Evolutionary conservation across 2,329 filamentous ascomycete genomes (phyloP).

Genomic region (Cucurbitaria berberidis): DNA sequence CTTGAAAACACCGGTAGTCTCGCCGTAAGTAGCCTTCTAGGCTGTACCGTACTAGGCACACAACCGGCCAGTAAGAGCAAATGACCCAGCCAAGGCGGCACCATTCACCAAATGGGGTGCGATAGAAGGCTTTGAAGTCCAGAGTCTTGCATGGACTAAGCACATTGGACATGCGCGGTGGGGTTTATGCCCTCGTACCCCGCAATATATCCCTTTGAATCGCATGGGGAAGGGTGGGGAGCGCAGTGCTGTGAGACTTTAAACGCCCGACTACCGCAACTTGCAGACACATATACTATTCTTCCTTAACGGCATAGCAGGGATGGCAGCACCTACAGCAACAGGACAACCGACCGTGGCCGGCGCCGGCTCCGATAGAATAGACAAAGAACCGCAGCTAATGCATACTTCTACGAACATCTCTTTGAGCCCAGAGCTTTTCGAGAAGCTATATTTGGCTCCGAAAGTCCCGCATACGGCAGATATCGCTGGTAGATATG

Average conservation of each 20-base stretch:
- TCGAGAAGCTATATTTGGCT: constrained; percentile 37
- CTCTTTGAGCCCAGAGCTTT: constrained; percentile 35
- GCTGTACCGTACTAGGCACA: not conserved
- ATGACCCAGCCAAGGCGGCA: not conserved
- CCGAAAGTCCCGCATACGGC: constrained; percentile 33
- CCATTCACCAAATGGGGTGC: not conserved
- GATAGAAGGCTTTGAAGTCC: not conserved
- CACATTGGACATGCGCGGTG: not conserved
- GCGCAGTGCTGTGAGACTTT: not conserved
- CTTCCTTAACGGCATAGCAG: not conserved
- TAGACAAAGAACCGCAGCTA: constrained; percentile 27
- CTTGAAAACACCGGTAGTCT: not conserved
- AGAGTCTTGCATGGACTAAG: not conserved
- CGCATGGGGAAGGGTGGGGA: not conserved
- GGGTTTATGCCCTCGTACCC: not conserved
- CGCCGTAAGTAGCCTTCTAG: not conserved
- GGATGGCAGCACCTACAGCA: constrained; percentile 5
- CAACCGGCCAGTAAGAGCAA: not conserved
- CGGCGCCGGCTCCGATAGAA: constrained; percentile 19
- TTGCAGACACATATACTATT: not conserved
- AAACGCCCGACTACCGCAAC: not conserved
- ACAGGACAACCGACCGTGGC: not conserved
- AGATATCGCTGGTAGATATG: constrained; percentile 21
- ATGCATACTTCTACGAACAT: constrained; percentile 35
- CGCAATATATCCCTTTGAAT: not conserved